Evolutionary conservation across 345 rosid species (phyloP).

Genomic region (Eutrema yunnanense): DNA sequence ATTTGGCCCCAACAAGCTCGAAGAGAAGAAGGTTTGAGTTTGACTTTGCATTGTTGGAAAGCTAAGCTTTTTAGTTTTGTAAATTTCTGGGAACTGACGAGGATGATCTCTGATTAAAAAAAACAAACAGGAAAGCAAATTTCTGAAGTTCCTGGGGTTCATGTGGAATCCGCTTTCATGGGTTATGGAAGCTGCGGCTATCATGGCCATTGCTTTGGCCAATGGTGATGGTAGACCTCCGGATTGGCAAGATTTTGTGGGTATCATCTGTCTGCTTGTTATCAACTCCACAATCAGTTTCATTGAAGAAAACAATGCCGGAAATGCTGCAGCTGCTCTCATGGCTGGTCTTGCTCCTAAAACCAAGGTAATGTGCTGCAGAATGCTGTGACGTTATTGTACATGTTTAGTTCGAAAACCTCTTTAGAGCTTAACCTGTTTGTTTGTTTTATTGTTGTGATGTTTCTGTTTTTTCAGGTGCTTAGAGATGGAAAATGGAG

Average conservation of each 20-base stretch:
- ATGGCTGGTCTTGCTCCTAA: conserved; percentile 41
- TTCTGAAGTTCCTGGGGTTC: conserved; percentile 32
- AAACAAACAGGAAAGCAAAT: conserved; percentile 16
- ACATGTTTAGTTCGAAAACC: background rate
- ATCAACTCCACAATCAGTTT: conserved; percentile 39
- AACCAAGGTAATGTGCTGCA: conserved; percentile 28
- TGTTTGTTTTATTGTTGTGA: conserved; percentile 1
- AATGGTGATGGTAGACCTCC: conserved; percentile 36
- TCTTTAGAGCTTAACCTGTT: conserved; percentile 1
- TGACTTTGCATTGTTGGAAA: conserved; percentile 16
- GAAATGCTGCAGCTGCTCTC: conserved; percentile 37
- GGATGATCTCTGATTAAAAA: background rate
- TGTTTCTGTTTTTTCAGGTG: conserved; percentile 25
- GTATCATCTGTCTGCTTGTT: conserved; percentile 37
- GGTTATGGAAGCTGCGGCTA: conserved; percentile 41
- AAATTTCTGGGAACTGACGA: background rate
- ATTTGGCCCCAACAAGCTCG: conserved; percentile 92
- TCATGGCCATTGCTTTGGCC: conserved; percentile 39
- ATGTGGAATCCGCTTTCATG: conserved; percentile 43
- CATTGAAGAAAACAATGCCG: conserved; percentile 39
- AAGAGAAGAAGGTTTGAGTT: conserved; percentile 57
- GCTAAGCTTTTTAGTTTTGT: background rate
- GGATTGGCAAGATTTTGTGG: conserved; percentile 40
- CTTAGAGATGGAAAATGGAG: conserved; percentile 41
- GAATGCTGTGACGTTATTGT: background rate